These are phyloP conservation scores for Podosphaera fusca DNA, from an alignment of 2,329 filamentous ascomycete genomes.

Conservation along the genomic window DNA sequence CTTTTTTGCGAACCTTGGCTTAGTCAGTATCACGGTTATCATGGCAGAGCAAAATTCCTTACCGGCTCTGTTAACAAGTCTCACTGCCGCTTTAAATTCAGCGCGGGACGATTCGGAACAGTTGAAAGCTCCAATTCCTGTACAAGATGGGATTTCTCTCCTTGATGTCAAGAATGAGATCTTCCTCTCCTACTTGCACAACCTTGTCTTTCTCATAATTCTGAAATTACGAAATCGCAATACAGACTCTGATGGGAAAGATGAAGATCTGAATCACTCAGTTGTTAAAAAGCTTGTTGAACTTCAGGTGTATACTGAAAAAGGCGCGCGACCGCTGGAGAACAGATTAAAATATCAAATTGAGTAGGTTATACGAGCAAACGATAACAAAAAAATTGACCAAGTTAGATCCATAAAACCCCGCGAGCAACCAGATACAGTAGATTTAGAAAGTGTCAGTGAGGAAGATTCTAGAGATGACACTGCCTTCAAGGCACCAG, in stretches of 20 bases:
- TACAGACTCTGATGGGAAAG: conserved; percentile 17
- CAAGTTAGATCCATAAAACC: conserved; percentile 18
- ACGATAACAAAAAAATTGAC: conserved; percentile 32
- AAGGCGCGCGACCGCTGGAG: conserved; percentile 75
- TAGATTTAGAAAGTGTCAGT: conserved; percentile 18
- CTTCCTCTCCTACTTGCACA: conserved; percentile 88
- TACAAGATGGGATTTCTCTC: conserved; percentile 72
- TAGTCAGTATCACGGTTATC: too few relatives aligned
- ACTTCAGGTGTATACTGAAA: conserved; percentile 77
- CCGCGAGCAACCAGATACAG: conserved; percentile 6
- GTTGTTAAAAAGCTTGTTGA: conserved; percentile 76
- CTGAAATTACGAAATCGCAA: conserved; percentile 45
- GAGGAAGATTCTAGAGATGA: conserved; percentile 13
- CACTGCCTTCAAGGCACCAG: conserved; percentile 8
- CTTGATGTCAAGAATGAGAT: conserved; percentile 93
- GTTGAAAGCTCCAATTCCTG: conserved; percentile 40
- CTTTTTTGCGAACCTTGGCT: too few relatives aligned
- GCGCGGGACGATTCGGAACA: conserved; percentile 45
- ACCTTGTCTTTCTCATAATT: conserved; percentile 70
- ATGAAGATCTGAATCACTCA: conserved; percentile 31
- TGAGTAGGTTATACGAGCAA: conserved; percentile 76
- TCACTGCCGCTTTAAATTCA: conserved; percentile 31
- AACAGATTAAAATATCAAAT: conserved; percentile 84
- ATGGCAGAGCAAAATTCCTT: conserved; percentile 18
- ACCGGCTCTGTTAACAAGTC: conserved; percentile 26